Evolutionary conservation across 371 early-diverging fungal species (phyloP).

Genomic region (Umbelopsis sp.): DNA sequence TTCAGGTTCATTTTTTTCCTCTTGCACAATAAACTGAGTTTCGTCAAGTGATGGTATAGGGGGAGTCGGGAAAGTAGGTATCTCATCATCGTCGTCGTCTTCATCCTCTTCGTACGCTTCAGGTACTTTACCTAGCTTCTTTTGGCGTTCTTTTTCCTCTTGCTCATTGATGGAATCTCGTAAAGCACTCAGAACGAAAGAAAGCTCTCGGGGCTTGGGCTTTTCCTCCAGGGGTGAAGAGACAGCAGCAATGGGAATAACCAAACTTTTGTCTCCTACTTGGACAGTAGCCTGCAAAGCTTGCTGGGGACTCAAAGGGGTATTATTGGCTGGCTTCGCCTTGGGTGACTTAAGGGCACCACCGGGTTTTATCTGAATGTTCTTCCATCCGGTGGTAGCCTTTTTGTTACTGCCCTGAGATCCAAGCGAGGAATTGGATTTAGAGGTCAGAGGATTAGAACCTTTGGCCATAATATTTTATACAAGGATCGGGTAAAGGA

Average conservation of each 20-base stretch:
- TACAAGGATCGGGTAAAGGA: conserved; percentile 9
- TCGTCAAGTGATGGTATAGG: conserved; percentile 7
- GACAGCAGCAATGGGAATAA: background rate
- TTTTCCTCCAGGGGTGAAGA: background rate
- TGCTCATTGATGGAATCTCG: conserved; percentile 28
- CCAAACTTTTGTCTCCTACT: background rate
- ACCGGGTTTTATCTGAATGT: conserved; percentile 9
- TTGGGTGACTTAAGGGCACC: conserved; percentile 17
- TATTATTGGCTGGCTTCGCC: background rate
- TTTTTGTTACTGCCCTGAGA: conserved; percentile 16
- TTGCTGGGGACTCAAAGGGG: conserved; percentile 2
- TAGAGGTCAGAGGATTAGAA: conserved; percentile 14
- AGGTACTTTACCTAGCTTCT: conserved; percentile 3
- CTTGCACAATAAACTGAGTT: conserved; percentile 8
- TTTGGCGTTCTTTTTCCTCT: conserved; percentile 20
- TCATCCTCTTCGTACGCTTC: conserved; percentile 2
- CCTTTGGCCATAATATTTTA: conserved; percentile 12
- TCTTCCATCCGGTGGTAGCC: conserved; percentile 10
- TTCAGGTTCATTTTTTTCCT: background rate
- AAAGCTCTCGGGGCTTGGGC: conserved; percentile 10
- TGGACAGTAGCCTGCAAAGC: background rate
- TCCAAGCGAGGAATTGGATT: conserved; percentile 8
- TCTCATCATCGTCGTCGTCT: background rate
- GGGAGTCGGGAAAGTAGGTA: conserved; percentile 7
- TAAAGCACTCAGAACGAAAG: conserved; percentile 21